A percentile compares a stretch with the other conserved stretches of the same genome.
These are phyloP conservation scores for Ceratobasidium sp. DNA, from an alignment of 1,284 basidiomycete genomes.

Conservation along the genomic window DNA sequence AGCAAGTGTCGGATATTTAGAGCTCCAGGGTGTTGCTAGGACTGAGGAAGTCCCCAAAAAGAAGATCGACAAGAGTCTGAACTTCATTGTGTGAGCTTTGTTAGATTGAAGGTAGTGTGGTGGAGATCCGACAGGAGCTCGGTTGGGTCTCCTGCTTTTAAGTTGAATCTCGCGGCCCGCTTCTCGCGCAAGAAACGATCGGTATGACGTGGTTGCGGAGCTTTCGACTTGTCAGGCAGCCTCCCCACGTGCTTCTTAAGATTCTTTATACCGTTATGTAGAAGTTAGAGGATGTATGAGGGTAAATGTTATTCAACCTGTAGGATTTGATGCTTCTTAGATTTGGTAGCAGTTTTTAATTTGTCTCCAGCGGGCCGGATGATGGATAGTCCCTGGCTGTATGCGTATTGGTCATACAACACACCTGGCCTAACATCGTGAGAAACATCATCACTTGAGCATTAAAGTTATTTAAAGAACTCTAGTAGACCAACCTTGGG, in stretches of 20 bases:
- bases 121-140: neutral
- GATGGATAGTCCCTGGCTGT: too few species aligned
- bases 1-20: constrained; percentile 5
- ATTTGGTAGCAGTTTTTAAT: too few species aligned
- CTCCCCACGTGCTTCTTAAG: neutral
- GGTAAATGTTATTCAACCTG: too few species aligned
- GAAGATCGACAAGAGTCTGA: neutral
- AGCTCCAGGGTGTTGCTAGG: neutral
- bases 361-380: too few species aligned
- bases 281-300: constrained; percentile 6
- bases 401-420: too few species aligned
- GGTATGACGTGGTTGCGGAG: constrained; percentile 12
- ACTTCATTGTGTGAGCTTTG: neutral
- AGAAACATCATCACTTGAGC: too few species aligned
- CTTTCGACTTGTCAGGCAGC: neutral
- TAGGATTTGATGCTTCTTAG: too few species aligned
- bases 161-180: neutral
- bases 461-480: too few species aligned
- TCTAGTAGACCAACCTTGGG: too few species aligned
- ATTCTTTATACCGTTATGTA: neutral
- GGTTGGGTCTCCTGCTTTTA: neutral
- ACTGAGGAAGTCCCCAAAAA: neutral
- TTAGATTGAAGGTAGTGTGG: neutral
- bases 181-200: neutral
- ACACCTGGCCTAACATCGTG: too few species aligned